Base-by-base conservation (phyloP, 345 rosid species). In the Viola odorata region DNA sequence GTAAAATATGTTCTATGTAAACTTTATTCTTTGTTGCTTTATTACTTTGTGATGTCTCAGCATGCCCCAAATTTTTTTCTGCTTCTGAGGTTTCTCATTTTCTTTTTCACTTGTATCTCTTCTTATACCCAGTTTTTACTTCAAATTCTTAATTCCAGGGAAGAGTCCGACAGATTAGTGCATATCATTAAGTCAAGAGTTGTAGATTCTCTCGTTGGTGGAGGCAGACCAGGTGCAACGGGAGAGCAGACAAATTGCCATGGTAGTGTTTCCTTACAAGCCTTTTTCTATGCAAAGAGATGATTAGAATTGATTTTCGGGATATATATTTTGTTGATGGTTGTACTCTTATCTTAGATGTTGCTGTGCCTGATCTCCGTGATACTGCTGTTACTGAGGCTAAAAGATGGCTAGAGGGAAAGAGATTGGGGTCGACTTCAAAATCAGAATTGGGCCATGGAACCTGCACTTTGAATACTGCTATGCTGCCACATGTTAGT, bases 321-420 rank as follows among this genome's bases (percentile, higher is more conserved):
- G 41, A 66, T 36, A 16, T 45, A 40, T 41, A 50, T 50, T 60
- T 72, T 42, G 45, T 57, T 59, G 40, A 50, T 61, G 39, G 60
- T 8, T 49, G 44, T 51, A 17, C 60, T 16, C 36, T 45, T 44
- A 6, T 40, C 72, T 32, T 79, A 86, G 91, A 81, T 71, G 74
- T 62, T 40, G 77, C 67, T 67, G 65, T 52, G 60, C 80, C 81
- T 73, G 85, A 77, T 62, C 64, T 67, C 64, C 62, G 80, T 66
- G 71, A 52, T 67, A 57, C 75, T 68, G 87, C 86, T 75, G 79
- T 85, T 58, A 65, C 54, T 67, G 95, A 90, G 83, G 96, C 97
- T 50, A 87, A 78, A 64, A 87, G 78, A 62, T 89, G 96, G 96
- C 66, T 85, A 15, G 82, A 83, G 74, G 83, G 80, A 78, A 89